These are phyloP conservation scores for Eimeria maxima DNA, from an alignment of 169 alveolate genomes.

Conservation along the genomic window DNA sequence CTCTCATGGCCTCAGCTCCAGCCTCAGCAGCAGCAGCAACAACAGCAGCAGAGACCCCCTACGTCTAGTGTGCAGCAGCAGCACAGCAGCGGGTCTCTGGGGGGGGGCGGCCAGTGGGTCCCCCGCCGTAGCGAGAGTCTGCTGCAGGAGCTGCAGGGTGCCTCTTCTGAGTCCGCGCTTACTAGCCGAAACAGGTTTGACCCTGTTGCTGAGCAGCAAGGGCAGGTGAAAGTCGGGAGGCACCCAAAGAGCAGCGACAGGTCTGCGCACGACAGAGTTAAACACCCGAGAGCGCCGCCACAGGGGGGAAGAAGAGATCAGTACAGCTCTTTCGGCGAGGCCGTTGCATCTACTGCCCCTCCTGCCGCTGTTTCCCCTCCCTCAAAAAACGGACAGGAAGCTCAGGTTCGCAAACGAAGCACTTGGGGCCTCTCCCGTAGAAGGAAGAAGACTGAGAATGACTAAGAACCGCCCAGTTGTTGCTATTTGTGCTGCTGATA, in stretches of 20 bases:
- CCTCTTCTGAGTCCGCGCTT: background rate
- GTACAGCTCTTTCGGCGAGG: background rate
- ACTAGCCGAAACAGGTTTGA: background rate
- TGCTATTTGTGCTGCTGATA: constrained; percentile 11
- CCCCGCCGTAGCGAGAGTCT: constrained; percentile 19
- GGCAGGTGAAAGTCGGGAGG: background rate
- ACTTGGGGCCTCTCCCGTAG: background rate
- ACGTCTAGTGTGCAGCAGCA: background rate
- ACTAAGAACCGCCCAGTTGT: background rate
- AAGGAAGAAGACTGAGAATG: background rate
- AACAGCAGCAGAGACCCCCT: background rate
- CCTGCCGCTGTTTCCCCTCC: background rate
- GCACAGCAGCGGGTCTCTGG: background rate
- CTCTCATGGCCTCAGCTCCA: background rate
- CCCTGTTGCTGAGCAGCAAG: constrained; percentile 38
- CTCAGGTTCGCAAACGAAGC: background rate
- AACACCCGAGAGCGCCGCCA: background rate
- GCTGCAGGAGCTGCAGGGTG: constrained; percentile 18
- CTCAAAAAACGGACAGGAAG: background rate
- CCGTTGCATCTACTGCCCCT: background rate
- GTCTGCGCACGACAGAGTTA: background rate
- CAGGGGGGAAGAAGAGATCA: background rate
- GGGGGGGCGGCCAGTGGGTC: constrained; percentile 14
- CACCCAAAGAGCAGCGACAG: background rate
- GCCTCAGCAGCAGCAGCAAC: constrained; percentile 53